Conservation (phyloP, 148 eudicot genomes). For the Vaccinium macrocarpon region DNA sequence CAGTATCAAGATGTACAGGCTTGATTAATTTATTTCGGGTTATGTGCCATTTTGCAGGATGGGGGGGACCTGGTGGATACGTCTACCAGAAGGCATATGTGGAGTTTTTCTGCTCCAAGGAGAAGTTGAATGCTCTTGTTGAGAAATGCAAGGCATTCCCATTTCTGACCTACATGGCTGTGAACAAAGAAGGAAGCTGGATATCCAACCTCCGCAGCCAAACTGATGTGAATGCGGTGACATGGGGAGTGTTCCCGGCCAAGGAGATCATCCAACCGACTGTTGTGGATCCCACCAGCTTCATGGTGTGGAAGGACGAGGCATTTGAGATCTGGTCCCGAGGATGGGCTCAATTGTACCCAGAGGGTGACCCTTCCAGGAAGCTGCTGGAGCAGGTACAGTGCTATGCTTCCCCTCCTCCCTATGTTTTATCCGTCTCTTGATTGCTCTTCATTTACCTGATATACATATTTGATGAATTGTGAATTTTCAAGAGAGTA, state of each 20-base stretch:
- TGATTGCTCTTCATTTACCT: not conserved
- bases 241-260: slow-evolving; percentile 92
- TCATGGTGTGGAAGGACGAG: slow-evolving; percentile 88
- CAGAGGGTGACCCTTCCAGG: slow-evolving; percentile 70
- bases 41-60: slow-evolving; percentile 51
- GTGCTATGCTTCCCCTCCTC: not conserved
- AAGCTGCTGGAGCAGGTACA: slow-evolving; percentile 40
- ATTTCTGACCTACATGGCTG: slow-evolving; percentile 75
- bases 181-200: slow-evolving; percentile 67
- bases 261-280: slow-evolving; percentile 94
- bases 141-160: slow-evolving; percentile 65
- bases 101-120: slow-evolving; percentile 83
- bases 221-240: slow-evolving; percentile 80
- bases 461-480: not conserved
- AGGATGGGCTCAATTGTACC: slow-evolving; percentile 84
- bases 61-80: slow-evolving; percentile 90
- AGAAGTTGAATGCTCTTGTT: slow-evolving; percentile 65
- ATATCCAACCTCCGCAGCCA: slow-evolving; percentile 45
- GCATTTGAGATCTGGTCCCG: slow-evolving; percentile 90
- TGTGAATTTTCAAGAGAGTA: not conserved
- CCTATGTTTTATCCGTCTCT: not conserved
- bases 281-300: slow-evolving; percentile 86
- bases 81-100: slow-evolving; percentile 93
- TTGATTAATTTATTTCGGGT: not conserved
- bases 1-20: not conserved